Evolutionary conservation across 305 asterid genomes (phyloP), one percentile per base, ranked within the genome.

Genomic region (Rubia balearica): DNA sequence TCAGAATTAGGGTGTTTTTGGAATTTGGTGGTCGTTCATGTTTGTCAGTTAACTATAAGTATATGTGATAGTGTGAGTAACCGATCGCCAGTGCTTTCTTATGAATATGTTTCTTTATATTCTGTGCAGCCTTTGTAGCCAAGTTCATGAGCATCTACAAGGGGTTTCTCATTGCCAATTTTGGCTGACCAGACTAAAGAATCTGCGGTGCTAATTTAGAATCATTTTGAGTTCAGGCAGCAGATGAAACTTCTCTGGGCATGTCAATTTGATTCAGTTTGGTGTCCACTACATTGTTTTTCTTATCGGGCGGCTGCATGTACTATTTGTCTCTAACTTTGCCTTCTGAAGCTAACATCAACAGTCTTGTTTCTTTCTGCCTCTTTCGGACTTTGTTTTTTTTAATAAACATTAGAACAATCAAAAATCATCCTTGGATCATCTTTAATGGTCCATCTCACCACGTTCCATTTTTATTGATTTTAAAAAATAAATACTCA

Each of bases 141-240:
- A 93, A 93, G 85, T 90, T 93, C 83, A 93, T 93, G 98, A 93
- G 98, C 90, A 79, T 90, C 81, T 93, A 90, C 82, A 93, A 85
- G 80, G 89, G 90, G 61, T 93, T 90, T 87, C 97, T 93, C 78
- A 87, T 90, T 24, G 90, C 90, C 77, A 89, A 96, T 49, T 90
- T 93, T 71, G 98, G 97, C 76, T 90, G 69, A 42, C 3, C 2
- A 19, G 68, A 13, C 8, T 17, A 8, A 51, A 48, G 55, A 48
- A 13, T 2, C 22, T 17, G 22, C 16, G 55, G 55, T 42, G 46
- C n/a, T 40, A 22, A 0, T 24, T 36, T 42, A 42, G 38, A 40
- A 64, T 8, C 51, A 48, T 11, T 66, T 24, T 27, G 33, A 24
- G 7, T 65, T 48, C 33, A 45, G 59, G 70, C 14, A 45, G 59